A percentile compares a stretch with the other conserved stretches of the same genome.
These are phyloP conservation scores for Stemphylium lycopersici DNA, from an alignment of 2,329 filamentous ascomycete genomes.

Conservation along the genomic window DNA sequence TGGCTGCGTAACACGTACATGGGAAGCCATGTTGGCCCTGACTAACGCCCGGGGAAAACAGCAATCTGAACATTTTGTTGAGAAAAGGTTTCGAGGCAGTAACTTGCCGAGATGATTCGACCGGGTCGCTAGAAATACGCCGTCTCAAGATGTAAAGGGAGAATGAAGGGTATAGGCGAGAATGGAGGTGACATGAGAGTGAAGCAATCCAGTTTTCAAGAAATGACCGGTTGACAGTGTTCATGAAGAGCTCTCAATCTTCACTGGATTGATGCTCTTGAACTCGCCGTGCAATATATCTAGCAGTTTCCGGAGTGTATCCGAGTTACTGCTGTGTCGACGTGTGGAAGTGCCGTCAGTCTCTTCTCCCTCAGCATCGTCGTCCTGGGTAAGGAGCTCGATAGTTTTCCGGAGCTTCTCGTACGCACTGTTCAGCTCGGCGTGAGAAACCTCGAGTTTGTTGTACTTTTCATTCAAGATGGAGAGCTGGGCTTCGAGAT, in stretches of 20 bases:
- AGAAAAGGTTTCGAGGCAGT: not conserved
- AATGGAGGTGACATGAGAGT: constrained; percentile 8
- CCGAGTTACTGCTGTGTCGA: constrained; percentile 38
- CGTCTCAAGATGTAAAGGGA: constrained; percentile 11
- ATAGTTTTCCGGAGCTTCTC: constrained; percentile 51
- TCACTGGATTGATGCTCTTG: constrained; percentile 31
- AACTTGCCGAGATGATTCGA: constrained; percentile 10
- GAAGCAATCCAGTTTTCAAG: not conserved
- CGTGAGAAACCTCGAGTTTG: constrained; percentile 61
- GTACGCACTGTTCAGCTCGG: constrained; percentile 47
- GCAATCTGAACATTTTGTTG: not conserved
- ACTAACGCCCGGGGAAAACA: no score
- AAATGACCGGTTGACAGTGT: not conserved
- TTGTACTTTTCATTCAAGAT: constrained; percentile 63
- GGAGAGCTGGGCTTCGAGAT: constrained; percentile 64
- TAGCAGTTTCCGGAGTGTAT: constrained; percentile 47
- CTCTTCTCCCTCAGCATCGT: constrained; percentile 40
- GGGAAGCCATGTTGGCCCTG: not conserved
- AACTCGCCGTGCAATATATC: constrained; percentile 49
- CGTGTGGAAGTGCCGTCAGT: constrained; percentile 28
- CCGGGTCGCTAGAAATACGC: constrained; percentile 19
- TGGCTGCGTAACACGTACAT: constrained; percentile 4
- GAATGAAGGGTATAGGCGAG: constrained; percentile 19
- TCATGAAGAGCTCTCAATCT: constrained; percentile 22
- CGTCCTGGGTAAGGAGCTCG: constrained; percentile 45